Evolutionary conservation across 257 asterid species (phyloP), one percentile per base, ranked within the genome.

Genomic region (Cordia subcordata): DNA sequence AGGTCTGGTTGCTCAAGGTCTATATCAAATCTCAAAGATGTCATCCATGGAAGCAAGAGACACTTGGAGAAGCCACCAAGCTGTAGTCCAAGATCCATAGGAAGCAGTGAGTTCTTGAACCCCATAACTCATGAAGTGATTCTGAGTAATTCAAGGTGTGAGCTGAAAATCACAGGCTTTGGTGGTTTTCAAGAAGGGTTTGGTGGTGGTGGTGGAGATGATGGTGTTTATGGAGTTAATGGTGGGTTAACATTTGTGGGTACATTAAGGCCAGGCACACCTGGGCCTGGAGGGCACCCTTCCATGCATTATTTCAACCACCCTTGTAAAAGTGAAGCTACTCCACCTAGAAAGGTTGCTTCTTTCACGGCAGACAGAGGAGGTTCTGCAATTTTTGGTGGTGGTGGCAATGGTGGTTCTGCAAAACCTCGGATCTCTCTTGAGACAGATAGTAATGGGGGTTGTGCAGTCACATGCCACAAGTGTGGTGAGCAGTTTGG

Each of bases 401-500:
- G 35, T 27, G 80, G 79, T 14, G 74, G 61, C 27, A 59, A 49
- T 55, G 67, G 63, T 20, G 49, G 65, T 49, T 55, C 71, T 56
- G 66, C 74, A 10, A 79, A 74, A 27, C 68, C 77, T 23, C 70
- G 82, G 66, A 65, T 63, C 3, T 75, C 82, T 39, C 58, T 67
- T 40, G 94, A 75, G 27, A 71, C 63, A 49, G 74, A 80, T 54
- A 35, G 45, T n/a, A 75, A 73, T 72, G 86, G 85, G 38, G 42
- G 51, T 68, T 62, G 74, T 32, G 51, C 53, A 21, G 73, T 68
- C 8, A 40, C 75, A 3, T 88, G 97, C 63, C 94, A 80, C 46
- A 88, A 82, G 78, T 87, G 98, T 74, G 95, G 96, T 22, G 95
- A 87, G 64, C 91, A 81, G 51, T 87, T 91, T 70, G 90, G 73